Percentiles rank a stretch among this genome's conserved stretches.
Evolutionary conservation across 2,329 filamentous ascomycete genomes (phyloP).

Genomic region (Aotearoamyces nothofagi): DNA sequence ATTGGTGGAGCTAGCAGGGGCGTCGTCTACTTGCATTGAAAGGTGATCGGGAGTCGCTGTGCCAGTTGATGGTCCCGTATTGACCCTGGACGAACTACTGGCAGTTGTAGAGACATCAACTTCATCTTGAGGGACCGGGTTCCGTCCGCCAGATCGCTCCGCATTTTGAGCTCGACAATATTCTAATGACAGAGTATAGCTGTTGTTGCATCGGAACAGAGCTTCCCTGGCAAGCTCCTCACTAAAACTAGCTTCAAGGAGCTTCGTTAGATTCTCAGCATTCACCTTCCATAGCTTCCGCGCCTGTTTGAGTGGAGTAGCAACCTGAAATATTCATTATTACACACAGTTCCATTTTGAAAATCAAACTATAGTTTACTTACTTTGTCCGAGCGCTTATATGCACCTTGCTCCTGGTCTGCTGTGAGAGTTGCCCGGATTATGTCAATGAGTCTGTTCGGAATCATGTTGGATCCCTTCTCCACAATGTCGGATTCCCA

Average conservation of each 20-base stretch:
- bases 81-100: conserved; percentile 12
- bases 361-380: conserved; percentile 7
- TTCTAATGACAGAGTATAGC: conserved; percentile 41
- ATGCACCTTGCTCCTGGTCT: conserved; percentile 58
- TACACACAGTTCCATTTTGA: no score
- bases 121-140: conserved; percentile 52
- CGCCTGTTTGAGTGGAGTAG: conserved; percentile 21
- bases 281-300: conserved; percentile 35
- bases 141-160: conserved; percentile 41
- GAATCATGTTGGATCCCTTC: conserved; percentile 59
- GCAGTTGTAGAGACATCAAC: conserved; percentile 20
- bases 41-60: conserved; percentile 14
- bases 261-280: conserved; percentile 25
- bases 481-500: conserved; percentile 82
- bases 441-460: conserved; percentile 71
- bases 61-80: conserved; percentile 16
- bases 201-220: conserved; percentile 67
- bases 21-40: conserved; percentile 4
- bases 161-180: conserved; percentile 56
- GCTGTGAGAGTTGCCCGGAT: conserved; percentile 62
- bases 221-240: conserved; percentile 60
- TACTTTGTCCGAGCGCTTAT: conserved; percentile 45
- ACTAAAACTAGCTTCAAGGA: conserved; percentile 31
- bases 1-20: neutral
- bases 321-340: no score